Percentiles rank a stretch among this genome's conserved stretches.
Evolutionary conservation across 2,329 filamentous ascomycete species (phyloP).

Genomic region (Trichoderma sp.): DNA sequence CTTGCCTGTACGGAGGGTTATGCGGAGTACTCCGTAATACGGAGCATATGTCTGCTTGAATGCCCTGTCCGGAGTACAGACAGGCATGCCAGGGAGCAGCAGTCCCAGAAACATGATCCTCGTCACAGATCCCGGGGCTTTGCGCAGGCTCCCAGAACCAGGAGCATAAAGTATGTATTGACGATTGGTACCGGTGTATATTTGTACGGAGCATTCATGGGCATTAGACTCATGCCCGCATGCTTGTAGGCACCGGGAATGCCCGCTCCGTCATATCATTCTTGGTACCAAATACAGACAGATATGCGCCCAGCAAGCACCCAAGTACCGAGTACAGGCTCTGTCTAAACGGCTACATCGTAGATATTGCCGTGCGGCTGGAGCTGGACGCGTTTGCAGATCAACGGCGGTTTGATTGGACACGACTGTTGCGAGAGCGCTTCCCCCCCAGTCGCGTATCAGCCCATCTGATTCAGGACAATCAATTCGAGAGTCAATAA

Average conservation of each 20-base stretch:
- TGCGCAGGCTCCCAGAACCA: background rate
- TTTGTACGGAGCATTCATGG: conserved; percentile 1
- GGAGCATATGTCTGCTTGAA: background rate
- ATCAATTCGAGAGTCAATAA: background rate
- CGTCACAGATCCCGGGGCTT: conserved; percentile 17
- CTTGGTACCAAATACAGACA: background rate
- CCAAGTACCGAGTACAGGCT: background rate
- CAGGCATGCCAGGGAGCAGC: background rate
- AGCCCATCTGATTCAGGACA: background rate
- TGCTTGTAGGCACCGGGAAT: background rate
- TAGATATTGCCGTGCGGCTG: background rate
- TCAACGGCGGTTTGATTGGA: background rate
- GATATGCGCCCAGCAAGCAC: background rate
- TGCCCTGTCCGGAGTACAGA: background rate
- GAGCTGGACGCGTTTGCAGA: conserved; percentile 2
- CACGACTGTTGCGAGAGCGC: background rate
- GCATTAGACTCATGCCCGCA: background rate
- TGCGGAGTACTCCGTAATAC: background rate
- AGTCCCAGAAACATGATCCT: conserved; percentile 1
- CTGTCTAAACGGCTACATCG: background rate
- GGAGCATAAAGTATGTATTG: background rate
- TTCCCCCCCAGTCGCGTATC: background rate
- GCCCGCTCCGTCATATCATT: background rate
- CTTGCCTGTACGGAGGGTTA: background rate
- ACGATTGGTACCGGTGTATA: background rate